These are phyloP conservation scores for Cyberlindnera maritima DNA, from an alignment of 805 yeast genomes.

Conservation along the genomic window DNA sequence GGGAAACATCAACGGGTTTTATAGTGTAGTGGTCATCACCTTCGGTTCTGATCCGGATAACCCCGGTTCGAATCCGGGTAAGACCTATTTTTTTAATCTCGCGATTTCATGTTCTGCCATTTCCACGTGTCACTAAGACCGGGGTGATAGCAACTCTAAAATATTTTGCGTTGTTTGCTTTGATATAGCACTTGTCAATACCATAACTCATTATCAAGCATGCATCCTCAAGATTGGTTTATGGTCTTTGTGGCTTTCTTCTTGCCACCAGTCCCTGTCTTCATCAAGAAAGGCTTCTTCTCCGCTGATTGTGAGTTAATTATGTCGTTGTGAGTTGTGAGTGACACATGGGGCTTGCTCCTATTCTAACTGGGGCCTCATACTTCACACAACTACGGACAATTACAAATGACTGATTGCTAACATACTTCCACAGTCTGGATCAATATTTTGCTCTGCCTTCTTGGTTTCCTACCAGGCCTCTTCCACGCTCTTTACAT, in stretches of 20 bases:
- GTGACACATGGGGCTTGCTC: neutral
- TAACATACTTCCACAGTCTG: constrained; percentile 30
- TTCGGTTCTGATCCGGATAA: constrained; percentile 33
- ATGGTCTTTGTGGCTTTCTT: constrained; percentile 65
- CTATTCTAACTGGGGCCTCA: no score
- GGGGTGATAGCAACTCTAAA: neutral
- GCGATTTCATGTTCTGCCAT: no score
- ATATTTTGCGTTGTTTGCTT: no score
- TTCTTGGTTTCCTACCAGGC: constrained; percentile 70
- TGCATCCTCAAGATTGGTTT: constrained; percentile 54
- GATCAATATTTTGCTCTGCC: constrained; percentile 57
- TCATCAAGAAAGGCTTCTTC: constrained; percentile 58
- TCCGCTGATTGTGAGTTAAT: constrained; percentile 54
- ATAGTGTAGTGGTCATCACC: constrained; percentile 32
- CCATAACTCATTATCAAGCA: constrained; percentile 5
- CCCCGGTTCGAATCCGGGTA: constrained; percentile 36
- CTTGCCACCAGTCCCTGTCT: constrained; percentile 71
- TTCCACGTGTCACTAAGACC: neutral
- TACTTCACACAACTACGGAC: no score
- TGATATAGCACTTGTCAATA: no score
- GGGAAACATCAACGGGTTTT: constrained; percentile 11
- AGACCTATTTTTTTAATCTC: constrained; percentile 22
- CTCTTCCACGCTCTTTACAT: constrained; percentile 66
- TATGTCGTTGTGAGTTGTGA: no score
- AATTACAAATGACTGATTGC: neutral